Conservation (phyloP, 169 alveolate species). For the Eimeria maxima region DNA sequence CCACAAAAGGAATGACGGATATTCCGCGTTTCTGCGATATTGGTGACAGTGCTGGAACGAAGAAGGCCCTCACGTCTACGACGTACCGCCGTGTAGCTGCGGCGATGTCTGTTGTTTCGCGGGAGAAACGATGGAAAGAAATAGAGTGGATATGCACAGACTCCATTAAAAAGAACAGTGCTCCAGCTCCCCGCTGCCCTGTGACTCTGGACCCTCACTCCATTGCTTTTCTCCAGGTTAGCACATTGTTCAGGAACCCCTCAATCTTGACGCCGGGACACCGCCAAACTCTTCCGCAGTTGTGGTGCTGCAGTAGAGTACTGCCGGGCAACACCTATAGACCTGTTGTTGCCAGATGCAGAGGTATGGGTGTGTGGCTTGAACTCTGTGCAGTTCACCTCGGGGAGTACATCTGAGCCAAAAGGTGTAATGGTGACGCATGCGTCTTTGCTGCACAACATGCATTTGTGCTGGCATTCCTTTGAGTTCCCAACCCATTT, state of each 20-base stretch:
- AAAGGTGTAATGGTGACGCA: constrained; percentile 89
- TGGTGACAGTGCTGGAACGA: constrained; percentile 83
- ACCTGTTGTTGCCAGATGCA: not conserved
- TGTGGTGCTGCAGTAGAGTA: not conserved
- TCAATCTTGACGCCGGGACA: not conserved
- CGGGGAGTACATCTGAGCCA: constrained; percentile 89
- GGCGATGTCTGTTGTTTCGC: constrained; percentile 64
- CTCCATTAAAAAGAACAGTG: constrained; percentile 22
- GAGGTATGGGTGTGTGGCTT: not conserved
- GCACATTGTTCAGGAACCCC: not conserved
- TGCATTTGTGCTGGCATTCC: constrained; percentile 85
- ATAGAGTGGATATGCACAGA: constrained; percentile 81
- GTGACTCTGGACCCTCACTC: constrained; percentile 67
- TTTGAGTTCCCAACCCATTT: constrained; percentile 83
- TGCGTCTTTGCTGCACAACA: constrained; percentile 87
- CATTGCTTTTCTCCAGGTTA: constrained; percentile 85
- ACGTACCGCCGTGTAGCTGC: constrained; percentile 78
- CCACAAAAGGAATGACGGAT: constrained; percentile 85
- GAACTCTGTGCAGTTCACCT: constrained; percentile 85
- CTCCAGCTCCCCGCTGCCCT: not conserved
- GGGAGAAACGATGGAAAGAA: constrained; percentile 70
- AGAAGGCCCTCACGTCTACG: constrained; percentile 83
- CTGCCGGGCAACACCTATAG: not conserved
- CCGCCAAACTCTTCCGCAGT: not conserved
- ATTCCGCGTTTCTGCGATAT: constrained; percentile 89